Evolutionary conservation across 2,329 filamentous ascomycete genomes (phyloP).

Genomic region (Colletotrichum cordylinicola): DNA sequence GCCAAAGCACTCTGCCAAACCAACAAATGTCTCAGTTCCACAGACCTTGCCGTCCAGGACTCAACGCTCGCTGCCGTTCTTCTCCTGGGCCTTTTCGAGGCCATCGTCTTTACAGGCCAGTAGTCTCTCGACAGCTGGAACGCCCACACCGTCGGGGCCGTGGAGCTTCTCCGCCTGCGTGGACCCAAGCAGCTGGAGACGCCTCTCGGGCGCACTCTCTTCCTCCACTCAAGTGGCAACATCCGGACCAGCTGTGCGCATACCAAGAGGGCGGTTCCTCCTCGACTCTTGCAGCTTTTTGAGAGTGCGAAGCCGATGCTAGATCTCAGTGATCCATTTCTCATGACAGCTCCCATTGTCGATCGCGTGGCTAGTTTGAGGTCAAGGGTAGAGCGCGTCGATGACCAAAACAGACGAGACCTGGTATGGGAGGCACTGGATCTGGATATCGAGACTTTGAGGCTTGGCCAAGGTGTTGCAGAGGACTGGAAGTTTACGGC

Average conservation of each 20-base stretch:
- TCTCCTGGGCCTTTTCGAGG: slow-evolving; percentile 31
- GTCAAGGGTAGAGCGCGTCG: not conserved
- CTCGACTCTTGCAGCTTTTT: slow-evolving; percentile 24
- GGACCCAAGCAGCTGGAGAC: slow-evolving; percentile 26
- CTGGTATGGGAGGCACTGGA: slow-evolving; percentile 24
- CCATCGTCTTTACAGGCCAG: slow-evolving; percentile 28
- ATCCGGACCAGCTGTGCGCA: slow-evolving; percentile 32
- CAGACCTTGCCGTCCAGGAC: slow-evolving; percentile 26
- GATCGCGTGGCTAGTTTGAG: slow-evolving; percentile 24
- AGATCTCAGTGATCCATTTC: slow-evolving; percentile 15
- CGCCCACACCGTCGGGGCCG: slow-evolving; percentile 28
- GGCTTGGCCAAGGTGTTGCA: not conserved
- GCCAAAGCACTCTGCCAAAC: slow-evolving; percentile 20
- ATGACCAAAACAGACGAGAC: not conserved
- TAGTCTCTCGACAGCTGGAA: slow-evolving; percentile 30
- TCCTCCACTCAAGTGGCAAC: slow-evolving; percentile 30
- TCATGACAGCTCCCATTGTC: slow-evolving; percentile 21
- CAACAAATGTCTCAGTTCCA: slow-evolving; percentile 20
- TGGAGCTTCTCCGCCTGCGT: slow-evolving; percentile 30
- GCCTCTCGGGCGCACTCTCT: slow-evolving; percentile 24
- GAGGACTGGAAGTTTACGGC: slow-evolving; percentile 13
- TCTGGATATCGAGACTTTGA: slow-evolving; percentile 22
- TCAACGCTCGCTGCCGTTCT: slow-evolving; percentile 31
- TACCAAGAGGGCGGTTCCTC: slow-evolving; percentile 24
- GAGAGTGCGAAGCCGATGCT: slow-evolving; percentile 15